Conservation (phyloP, 164 flowering plant genomes). For the Berberis thunbergii region DNA sequence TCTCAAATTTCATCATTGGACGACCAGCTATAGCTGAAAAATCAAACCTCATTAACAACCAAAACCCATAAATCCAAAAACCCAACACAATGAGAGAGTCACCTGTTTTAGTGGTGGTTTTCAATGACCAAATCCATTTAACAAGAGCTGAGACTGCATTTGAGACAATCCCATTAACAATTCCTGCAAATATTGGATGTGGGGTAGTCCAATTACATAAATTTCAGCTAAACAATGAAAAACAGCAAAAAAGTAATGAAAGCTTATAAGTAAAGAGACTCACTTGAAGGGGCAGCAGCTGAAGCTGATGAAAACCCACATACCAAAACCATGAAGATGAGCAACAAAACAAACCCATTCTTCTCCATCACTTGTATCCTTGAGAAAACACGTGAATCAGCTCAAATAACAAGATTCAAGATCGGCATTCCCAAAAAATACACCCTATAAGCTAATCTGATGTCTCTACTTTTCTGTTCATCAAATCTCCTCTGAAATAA, state of each 20-base stretch:
- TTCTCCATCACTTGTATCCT: conserved; percentile 24
- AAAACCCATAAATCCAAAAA: not conserved
- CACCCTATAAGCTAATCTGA: conserved; percentile 18
- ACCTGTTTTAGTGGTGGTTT: conserved; percentile 72
- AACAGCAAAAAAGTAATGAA: conserved; percentile 7
- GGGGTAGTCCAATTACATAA: not conserved
- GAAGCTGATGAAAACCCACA: conserved; percentile 37
- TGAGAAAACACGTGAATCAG: not conserved
- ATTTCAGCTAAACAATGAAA: not conserved
- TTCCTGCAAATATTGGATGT: conserved; percentile 34
- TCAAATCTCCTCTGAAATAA: not conserved
- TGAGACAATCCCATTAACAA: conserved; percentile 66
- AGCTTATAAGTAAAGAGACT: conserved; percentile 15
- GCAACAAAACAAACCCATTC: conserved; percentile 24
- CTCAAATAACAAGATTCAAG: conserved; percentile 15
- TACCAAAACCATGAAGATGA: conserved; percentile 35
- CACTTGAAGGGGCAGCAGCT: conserved; percentile 63
- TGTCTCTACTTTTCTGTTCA: not conserved
- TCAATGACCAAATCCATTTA: conserved; percentile 78
- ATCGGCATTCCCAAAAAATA: conserved; percentile 9
- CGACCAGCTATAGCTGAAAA: conserved; percentile 57
- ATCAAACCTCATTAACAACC: conserved; percentile 11
- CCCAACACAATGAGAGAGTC: conserved; percentile 12
- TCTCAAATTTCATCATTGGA: conserved; percentile 87
- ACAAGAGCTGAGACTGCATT: conserved; percentile 49